phyloP scores from a whole-genome alignment of 2,329 filamentous ascomycete species.

The Colletotrichum lini region DNA sequence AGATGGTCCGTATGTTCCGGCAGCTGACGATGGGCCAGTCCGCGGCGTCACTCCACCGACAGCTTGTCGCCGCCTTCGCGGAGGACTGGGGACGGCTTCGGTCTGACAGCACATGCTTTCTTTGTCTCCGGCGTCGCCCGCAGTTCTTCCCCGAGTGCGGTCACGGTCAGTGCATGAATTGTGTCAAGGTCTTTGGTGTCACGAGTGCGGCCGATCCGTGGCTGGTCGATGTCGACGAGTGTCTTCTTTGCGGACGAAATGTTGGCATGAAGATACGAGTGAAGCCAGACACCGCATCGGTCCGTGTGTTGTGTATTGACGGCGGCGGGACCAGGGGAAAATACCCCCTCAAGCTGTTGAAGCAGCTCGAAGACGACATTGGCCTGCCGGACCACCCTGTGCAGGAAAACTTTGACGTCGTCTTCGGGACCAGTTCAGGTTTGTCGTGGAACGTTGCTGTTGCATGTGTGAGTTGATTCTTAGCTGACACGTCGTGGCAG shows the following conservation, averaged over 20 bases:
- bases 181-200: conserved; percentile 2
- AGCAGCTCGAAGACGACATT: conserved; percentile 46
- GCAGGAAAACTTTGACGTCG: conserved; percentile 21
- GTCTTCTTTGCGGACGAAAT: conserved; percentile 7
- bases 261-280: conserved; percentile 7
- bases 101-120: not conserved
- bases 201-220: conserved; percentile 9
- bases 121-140: not conserved
- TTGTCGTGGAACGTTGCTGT: not conserved
- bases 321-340: conserved; percentile 50
- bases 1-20: conserved; percentile 3
- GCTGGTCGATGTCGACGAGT: not conserved
- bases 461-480: not conserved
- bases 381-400: not conserved
- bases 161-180: conserved; percentile 15
- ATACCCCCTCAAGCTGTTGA: conserved; percentile 48
- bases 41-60: not conserved
- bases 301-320: conserved; percentile 37
- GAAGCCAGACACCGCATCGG: conserved; percentile 7
- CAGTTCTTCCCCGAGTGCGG: not conserved
- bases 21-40: not conserved
- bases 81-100: not conserved
- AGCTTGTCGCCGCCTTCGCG: not conserved
- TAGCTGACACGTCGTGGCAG: not conserved
- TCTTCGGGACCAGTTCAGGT: conserved; percentile 27